Evolutionary conservation across 2,329 filamentous ascomycete genomes (phyloP).

Genomic region (Penicillium corylophilum): DNA sequence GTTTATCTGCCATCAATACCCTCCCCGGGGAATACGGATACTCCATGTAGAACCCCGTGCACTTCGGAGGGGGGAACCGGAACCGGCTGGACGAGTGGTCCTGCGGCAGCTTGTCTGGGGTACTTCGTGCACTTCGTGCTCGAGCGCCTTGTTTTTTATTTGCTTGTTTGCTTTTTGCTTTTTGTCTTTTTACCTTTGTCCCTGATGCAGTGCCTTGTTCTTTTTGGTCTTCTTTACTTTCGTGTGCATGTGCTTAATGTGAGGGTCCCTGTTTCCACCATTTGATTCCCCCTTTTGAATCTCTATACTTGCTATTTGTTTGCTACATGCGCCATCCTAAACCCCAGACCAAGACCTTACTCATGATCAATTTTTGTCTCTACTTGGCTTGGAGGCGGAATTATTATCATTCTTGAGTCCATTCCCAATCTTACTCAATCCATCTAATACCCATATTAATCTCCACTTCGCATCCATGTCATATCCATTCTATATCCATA

Average conservation of each 20-base stretch:
- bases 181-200: not conserved
- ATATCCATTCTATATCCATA: not conserved
- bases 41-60: conserved; percentile 1
- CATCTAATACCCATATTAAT: not conserved
- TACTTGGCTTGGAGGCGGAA: not conserved
- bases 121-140: not conserved
- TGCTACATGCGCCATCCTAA: not conserved
- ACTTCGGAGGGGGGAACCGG: not conserved
- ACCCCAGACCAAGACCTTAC: not conserved
- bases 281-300: not conserved
- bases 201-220: no score
- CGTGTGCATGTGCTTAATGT: not conserved
- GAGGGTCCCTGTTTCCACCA: not conserved
- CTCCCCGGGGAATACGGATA: not conserved
- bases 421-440: not conserved
- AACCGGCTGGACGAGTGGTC: not conserved
- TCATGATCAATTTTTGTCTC: not conserved
- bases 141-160: not conserved
- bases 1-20: conserved; percentile 3
- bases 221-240: not conserved
- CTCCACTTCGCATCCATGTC: no score
- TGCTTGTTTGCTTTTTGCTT: not conserved
- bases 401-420: not conserved
- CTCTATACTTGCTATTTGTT: not conserved
- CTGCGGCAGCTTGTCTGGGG: not conserved